Percentiles rank a stretch among this genome's conserved stretches.
Evolutionary conservation across 2,329 filamentous ascomycete species (phyloP).

Genomic region (Cladorrhinum sp.): DNA sequence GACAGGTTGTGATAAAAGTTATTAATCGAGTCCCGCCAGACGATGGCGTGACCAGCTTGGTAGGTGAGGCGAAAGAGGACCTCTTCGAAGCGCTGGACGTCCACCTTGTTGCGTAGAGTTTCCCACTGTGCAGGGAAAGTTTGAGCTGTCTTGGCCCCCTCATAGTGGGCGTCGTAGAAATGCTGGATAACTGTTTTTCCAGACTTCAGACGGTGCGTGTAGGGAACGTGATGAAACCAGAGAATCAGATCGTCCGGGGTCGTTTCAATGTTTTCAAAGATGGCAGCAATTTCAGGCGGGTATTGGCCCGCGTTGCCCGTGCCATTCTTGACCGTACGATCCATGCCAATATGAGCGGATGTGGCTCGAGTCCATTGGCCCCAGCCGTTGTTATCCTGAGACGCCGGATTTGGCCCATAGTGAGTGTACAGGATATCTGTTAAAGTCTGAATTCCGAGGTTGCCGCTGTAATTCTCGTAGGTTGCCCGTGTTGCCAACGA

Average conservation of each 20-base stretch:
- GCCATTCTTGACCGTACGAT: slow-evolving; percentile 65
- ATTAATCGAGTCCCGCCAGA: slow-evolving; percentile 67
- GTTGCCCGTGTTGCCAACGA: slow-evolving; percentile 68
- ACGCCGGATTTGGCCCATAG: slow-evolving; percentile 65
- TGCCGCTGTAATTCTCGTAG: slow-evolving; percentile 69
- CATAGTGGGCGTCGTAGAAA: slow-evolving; percentile 52
- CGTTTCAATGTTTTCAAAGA: slow-evolving; percentile 58
- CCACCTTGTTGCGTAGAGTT: slow-evolving; percentile 53
- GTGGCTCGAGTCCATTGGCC: slow-evolving; percentile 71
- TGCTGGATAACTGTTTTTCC: slow-evolving; percentile 62
- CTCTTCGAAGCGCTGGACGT: slow-evolving; percentile 57
- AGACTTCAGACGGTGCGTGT: slow-evolving; percentile 58
- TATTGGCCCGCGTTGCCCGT: slow-evolving; percentile 66
- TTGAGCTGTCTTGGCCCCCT: slow-evolving; percentile 58
- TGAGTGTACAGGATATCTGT: slow-evolving; percentile 66
- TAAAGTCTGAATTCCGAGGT: slow-evolving; percentile 66
- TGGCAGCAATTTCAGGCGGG: slow-evolving; percentile 53
- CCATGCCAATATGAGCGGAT: slow-evolving; percentile 61
- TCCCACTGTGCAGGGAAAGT: slow-evolving; percentile 55
- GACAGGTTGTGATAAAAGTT: slow-evolving; percentile 62
- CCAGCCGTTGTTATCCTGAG: slow-evolving; percentile 65
- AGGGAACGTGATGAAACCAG: slow-evolving; percentile 74
- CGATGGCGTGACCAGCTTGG: slow-evolving; percentile 66
- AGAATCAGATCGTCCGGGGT: slow-evolving; percentile 66
- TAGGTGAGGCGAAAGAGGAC: slow-evolving; percentile 58